phyloP scores from a whole-genome alignment of 306 rosid species.

The Gastrolobium villosum region DNA sequence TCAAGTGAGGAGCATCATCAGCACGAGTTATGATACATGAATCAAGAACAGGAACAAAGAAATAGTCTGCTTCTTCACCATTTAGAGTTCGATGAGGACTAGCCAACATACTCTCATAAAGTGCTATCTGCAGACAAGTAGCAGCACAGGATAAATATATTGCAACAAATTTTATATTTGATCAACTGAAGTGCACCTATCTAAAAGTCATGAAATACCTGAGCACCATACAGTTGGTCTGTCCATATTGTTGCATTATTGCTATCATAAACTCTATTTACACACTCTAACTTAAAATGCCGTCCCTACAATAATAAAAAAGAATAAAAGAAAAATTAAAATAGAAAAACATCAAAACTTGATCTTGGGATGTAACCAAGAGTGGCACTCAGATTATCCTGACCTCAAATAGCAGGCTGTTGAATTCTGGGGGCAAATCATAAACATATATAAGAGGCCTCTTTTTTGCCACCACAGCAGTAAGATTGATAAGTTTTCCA shows the following conservation, averaged over 20 bases:
- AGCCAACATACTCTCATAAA: conserved; percentile 88
- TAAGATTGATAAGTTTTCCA: conserved; percentile 61
- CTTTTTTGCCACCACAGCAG: conserved; percentile 73
- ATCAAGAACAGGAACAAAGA: conserved; percentile 97
- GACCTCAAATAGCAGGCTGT: conserved; percentile 94
- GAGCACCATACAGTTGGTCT: conserved; percentile 84
- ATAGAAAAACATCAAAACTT: conserved; percentile 40
- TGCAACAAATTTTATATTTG: conserved; percentile 19
- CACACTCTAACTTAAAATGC: conserved; percentile 88
- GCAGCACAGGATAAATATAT: conserved; percentile 38
- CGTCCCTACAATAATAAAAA: conserved; percentile 78
- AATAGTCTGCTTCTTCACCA: conserved; percentile 97
- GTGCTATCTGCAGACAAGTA: conserved; percentile 74
- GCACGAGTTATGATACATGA: conserved; percentile 95
- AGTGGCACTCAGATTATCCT: conserved; percentile 49
- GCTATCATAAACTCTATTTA: conserved; percentile 80
- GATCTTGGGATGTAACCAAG: conserved; percentile 39
- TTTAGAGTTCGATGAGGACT: conserved; percentile 92
- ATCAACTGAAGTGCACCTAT: conserved; percentile 37
- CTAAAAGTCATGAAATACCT: conserved; percentile 67
- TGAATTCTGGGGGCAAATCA: conserved; percentile 87
- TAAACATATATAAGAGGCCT: conserved; percentile 95
- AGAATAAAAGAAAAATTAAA: conserved; percentile 1
- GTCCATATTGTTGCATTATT: conserved; percentile 85
- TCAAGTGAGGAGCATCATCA: conserved; percentile 95